Conservation (phyloP, 306 rosid species). For the Clitoria ternatea region DNA sequence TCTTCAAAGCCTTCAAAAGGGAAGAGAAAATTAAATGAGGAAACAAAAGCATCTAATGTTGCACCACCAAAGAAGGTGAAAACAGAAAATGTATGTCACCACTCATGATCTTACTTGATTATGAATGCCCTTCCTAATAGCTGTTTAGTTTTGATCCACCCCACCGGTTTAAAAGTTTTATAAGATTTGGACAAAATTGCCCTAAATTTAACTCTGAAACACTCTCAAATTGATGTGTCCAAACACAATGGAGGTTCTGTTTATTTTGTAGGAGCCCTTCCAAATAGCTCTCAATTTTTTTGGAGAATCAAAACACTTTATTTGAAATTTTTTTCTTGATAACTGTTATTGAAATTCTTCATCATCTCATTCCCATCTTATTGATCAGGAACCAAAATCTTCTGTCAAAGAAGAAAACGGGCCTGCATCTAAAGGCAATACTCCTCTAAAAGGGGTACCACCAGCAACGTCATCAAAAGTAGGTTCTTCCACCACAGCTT, state of each 20-base stretch:
- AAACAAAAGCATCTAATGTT: slow-evolving; percentile 49
- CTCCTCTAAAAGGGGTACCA: slow-evolving; percentile 44
- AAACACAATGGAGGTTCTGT: background rate
- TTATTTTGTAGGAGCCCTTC: background rate
- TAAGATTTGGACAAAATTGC: background rate
- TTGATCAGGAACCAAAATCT: slow-evolving; percentile 55
- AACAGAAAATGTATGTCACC: slow-evolving; percentile 63
- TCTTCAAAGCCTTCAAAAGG: slow-evolving; percentile 58
- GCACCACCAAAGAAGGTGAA: slow-evolving; percentile 79
- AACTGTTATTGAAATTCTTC: background rate
- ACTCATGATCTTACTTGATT: background rate
- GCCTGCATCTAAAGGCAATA: slow-evolving; percentile 41
- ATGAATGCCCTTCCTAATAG: background rate
- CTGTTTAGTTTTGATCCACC: background rate
- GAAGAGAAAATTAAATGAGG: slow-evolving; percentile 73
- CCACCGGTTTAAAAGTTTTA: background rate
- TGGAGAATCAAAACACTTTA: background rate
- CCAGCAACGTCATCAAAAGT: slow-evolving; percentile 35
- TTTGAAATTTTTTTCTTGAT: background rate
- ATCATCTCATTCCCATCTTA: background rate
- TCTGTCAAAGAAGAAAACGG: slow-evolving; percentile 50
- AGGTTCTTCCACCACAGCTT: slow-evolving; percentile 30
- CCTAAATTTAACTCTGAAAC: background rate
- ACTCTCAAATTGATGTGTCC: slow-evolving; percentile 1
- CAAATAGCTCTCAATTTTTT: background rate